Percentiles rank a stretch among this genome's conserved stretches.
Conservation (phyloP, 305 asterid genomes). For the Rubia tinctorum region DNA sequence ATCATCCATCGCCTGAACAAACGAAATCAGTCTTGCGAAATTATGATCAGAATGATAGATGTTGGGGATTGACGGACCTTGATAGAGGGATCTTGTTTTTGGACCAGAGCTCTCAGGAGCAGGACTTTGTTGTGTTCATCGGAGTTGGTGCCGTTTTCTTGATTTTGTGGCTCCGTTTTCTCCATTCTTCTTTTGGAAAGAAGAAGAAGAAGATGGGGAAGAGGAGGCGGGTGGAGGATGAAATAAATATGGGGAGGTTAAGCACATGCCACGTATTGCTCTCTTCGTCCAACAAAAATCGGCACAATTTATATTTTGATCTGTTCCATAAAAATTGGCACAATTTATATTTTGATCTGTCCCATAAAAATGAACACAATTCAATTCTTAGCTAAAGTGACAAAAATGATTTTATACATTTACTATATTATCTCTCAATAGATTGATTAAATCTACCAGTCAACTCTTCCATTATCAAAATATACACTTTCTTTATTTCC, state of each 20-base stretch:
- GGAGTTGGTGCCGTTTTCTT: slow-evolving; percentile 8
- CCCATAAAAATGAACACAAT: no score
- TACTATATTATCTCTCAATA: no score
- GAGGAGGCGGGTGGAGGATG: not conserved
- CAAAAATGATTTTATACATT: no score
- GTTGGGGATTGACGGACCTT: slow-evolving; percentile 34
- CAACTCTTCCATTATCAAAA: no score
- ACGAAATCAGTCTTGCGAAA: no score
- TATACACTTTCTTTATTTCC: no score
- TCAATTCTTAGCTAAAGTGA: no score
- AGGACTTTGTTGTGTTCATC: slow-evolving; percentile 40
- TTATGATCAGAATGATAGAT: not conserved
- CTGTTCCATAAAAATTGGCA: no score
- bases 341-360: no score
- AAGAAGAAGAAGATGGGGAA: not conserved
- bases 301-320: no score
- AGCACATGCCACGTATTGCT: not conserved
- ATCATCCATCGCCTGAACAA: slow-evolving; percentile 52
- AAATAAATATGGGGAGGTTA: not conserved
- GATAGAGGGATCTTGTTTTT: slow-evolving; percentile 39
- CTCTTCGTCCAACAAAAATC: no score
- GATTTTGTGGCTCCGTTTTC: not conserved
- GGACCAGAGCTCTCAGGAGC: slow-evolving; percentile 51
- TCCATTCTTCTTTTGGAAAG: not conserved
- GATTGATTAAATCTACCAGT: no score